Conservation (phyloP, 495 filamentous ascomycete species). For the Stereocaulon alpinum region DNA sequence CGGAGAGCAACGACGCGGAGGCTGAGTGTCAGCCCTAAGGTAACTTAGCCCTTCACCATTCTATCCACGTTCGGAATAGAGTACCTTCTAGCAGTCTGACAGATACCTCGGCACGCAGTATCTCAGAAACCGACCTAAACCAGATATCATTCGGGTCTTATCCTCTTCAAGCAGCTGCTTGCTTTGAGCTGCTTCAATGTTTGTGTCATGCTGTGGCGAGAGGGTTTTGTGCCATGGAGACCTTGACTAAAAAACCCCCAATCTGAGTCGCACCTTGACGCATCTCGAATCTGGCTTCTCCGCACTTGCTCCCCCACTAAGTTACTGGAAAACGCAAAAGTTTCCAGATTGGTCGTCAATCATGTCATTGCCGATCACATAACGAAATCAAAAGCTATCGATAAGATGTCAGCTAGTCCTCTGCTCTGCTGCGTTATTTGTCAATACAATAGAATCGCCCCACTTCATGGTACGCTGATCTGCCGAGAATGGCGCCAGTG, state of each 20-base stretch:
- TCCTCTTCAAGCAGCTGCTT: neutral
- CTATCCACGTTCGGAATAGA: neutral
- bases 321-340: neutral
- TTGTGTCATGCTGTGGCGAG: neutral
- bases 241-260: neutral
- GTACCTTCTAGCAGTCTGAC: neutral
- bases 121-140: too few relatives aligned
- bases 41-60: neutral
- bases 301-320: neutral
- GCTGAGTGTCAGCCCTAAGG: neutral
- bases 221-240: neutral
- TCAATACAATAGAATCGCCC: neutral
- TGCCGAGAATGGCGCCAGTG: neutral
- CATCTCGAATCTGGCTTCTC: neutral
- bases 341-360: neutral
- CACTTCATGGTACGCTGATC: neutral
- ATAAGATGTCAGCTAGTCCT: conserved; percentile 1
- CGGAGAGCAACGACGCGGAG: neutral
- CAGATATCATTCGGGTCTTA: neutral
- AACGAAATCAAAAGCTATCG: neutral
- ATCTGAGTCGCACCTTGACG: neutral
- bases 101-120: neutral
- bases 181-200: neutral
- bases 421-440: conserved; percentile 1
- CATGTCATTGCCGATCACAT: conserved; percentile 7